Conservation (phyloP, 768 basidiomycete genomes). For the Pleurotus citrinopileatus region DNA sequence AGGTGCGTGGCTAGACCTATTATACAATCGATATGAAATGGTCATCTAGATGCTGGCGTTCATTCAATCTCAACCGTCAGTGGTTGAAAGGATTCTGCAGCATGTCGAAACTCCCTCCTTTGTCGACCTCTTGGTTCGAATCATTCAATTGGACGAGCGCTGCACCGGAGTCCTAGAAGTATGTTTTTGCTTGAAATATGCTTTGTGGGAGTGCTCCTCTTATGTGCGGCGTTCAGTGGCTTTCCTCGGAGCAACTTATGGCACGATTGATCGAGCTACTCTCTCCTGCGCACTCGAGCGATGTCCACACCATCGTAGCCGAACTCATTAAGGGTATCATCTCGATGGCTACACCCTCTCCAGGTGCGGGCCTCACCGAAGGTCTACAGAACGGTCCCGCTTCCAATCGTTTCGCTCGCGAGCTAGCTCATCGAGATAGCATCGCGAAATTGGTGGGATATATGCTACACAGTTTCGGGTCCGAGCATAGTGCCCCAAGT, state of each 20-base stretch:
- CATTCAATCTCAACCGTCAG: slow-evolving; percentile 76
- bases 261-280: slow-evolving; percentile 77
- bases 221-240: slow-evolving; percentile 59
- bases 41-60: slow-evolving; percentile 81
- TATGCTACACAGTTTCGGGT: slow-evolving; percentile 67
- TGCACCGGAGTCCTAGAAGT: slow-evolving; percentile 87
- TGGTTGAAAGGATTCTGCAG: slow-evolving; percentile 78
- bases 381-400: slow-evolving; percentile 68
- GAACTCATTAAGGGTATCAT: slow-evolving; percentile 95
- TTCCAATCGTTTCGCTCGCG: slow-evolving; percentile 85
- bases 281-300: slow-evolving; percentile 69
- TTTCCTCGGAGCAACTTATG: slow-evolving; percentile 83
- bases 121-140: slow-evolving; percentile 86
- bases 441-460: slow-evolving; percentile 71
- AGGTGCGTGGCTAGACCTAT: slow-evolving; percentile 45
- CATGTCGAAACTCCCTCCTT: slow-evolving; percentile 90
- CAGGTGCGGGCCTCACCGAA: slow-evolving; percentile 69
- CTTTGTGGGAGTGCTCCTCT: slow-evolving; percentile 26
- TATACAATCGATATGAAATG: slow-evolving; percentile 29
- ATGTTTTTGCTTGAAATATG: slow-evolving; percentile 35
- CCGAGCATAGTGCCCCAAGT: neutral
- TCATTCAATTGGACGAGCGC: slow-evolving; percentile 87
- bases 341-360: slow-evolving; percentile 87
- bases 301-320: slow-evolving; percentile 82
- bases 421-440: slow-evolving; percentile 74